Conservation (phyloP, 2,329 filamentous ascomycete species). For the Trichoderma atrobrunneum region DNA sequence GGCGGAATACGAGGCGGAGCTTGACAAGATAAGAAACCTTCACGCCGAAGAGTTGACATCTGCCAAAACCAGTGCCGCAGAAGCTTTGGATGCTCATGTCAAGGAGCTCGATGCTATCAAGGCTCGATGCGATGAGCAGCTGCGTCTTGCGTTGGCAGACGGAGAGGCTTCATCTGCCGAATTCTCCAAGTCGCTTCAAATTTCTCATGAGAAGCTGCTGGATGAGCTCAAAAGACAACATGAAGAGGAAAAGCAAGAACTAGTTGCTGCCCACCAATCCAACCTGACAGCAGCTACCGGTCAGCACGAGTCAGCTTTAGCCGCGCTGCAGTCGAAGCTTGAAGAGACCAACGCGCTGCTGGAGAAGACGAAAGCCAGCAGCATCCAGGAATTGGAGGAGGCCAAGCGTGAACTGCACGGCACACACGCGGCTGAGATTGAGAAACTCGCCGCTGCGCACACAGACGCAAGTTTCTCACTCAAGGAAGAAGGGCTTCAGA, state of each 20-base stretch:
- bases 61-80: constrained; percentile 51
- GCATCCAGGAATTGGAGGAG: constrained; percentile 45
- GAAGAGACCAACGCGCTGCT: constrained; percentile 44
- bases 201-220: constrained; percentile 41
- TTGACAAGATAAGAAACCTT: constrained; percentile 54
- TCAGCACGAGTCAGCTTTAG: constrained; percentile 28
- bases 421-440: constrained; percentile 46
- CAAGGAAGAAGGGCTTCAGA: constrained; percentile 38
- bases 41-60: constrained; percentile 59
- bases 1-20: constrained; percentile 50
- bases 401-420: constrained; percentile 46
- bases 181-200: constrained; percentile 43
- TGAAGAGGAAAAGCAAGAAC: constrained; percentile 37
- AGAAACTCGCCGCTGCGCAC: constrained; percentile 45
- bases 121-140: constrained; percentile 50
- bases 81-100: constrained; percentile 48
- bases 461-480: constrained; percentile 38
- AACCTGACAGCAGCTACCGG: background rate
- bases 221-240: constrained; percentile 43
- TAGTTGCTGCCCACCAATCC: constrained; percentile 31
- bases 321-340: constrained; percentile 36
- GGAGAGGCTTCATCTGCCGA: constrained; percentile 39
- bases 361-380: constrained; percentile 43
- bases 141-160: constrained; percentile 44
- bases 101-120: constrained; percentile 55